These are phyloP conservation scores for Pseudogymnoascus sp. DNA, from an alignment of 2,329 filamentous ascomycete species.

Conservation along the genomic window DNA sequence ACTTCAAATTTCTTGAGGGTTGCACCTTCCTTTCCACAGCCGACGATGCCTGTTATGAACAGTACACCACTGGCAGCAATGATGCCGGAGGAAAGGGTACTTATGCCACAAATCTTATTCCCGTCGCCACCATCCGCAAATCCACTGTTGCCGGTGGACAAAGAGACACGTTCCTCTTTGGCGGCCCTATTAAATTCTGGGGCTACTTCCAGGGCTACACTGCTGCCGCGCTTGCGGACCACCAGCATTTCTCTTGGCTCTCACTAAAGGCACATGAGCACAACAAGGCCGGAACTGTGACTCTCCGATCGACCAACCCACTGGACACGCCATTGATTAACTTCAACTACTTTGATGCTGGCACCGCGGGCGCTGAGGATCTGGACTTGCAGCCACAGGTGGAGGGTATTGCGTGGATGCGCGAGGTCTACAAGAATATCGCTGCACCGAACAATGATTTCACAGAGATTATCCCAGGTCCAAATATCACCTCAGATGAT, in stretches of 20 bases:
- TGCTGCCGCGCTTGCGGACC: constrained; percentile 29
- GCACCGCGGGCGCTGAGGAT: constrained; percentile 7
- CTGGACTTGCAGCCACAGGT: constrained; percentile 10
- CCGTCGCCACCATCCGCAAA: constrained; percentile 27
- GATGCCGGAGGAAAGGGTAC: constrained; percentile 18
- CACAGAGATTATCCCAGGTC: not conserved
- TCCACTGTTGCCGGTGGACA: constrained; percentile 31
- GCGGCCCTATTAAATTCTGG: constrained; percentile 25
- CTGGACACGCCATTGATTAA: constrained; percentile 54
- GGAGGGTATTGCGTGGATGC: constrained; percentile 8
- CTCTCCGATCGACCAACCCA: constrained; percentile 52
- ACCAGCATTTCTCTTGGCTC: constrained; percentile 31
- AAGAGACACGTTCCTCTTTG: constrained; percentile 31
- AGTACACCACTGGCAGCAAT: constrained; percentile 14
- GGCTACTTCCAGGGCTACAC: constrained; percentile 39
- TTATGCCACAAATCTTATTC: constrained; percentile 42
- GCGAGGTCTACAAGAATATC: constrained; percentile 9
- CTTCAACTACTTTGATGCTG: constrained; percentile 49
- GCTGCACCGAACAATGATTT: not conserved
- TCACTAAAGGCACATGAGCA: constrained; percentile 56
- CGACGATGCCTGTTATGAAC: constrained; percentile 30
- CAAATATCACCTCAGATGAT: constrained; percentile 33
- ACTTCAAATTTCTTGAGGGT: constrained; percentile 30
- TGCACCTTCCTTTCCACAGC: constrained; percentile 29
- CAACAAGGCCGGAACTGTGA: constrained; percentile 55